phyloP scores from a whole-genome alignment of 176 grass and related monocot species.

The Musa schizocarpa region DNA sequence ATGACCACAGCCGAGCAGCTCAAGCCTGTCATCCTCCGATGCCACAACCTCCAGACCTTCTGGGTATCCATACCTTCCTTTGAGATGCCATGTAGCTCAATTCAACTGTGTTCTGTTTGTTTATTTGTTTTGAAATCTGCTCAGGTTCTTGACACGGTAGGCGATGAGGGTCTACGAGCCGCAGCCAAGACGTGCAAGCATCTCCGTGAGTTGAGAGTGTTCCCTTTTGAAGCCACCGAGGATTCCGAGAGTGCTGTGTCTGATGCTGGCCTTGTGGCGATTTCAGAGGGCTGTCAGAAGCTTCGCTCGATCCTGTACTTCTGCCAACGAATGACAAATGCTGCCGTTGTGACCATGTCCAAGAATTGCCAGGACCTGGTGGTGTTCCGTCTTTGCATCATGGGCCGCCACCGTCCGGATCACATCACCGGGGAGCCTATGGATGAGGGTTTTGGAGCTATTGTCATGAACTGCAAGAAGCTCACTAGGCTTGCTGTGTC shows the following conservation, averaged over 20 bases:
- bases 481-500: constrained; percentile 83
- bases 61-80: constrained; percentile 36
- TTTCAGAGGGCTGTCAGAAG: constrained; percentile 58
- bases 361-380: constrained; percentile 62
- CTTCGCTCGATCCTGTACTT: constrained; percentile 80
- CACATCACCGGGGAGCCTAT: constrained; percentile 50
- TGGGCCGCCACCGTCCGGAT: constrained; percentile 70
- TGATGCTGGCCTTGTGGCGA: constrained; percentile 53
- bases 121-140: constrained; percentile 16
- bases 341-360: constrained; percentile 61
- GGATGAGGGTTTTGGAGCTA: constrained; percentile 87
- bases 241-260: constrained; percentile 75
- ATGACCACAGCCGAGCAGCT: constrained; percentile 50
- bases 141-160: constrained; percentile 79
- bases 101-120: not conserved
- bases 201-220: constrained; percentile 63
- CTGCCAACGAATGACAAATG: constrained; percentile 91
- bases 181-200: constrained; percentile 59
- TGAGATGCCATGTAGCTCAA: not conserved
- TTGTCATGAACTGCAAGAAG: constrained; percentile 85
- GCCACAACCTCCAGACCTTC: constrained; percentile 68
- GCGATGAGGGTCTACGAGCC: constrained; percentile 58
- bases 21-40: constrained; percentile 41
- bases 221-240: constrained; percentile 54
- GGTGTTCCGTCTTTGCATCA: constrained; percentile 89